Conservation (phyloP, 352 stramenopile species). For the Phytophthora vignae region DNA sequence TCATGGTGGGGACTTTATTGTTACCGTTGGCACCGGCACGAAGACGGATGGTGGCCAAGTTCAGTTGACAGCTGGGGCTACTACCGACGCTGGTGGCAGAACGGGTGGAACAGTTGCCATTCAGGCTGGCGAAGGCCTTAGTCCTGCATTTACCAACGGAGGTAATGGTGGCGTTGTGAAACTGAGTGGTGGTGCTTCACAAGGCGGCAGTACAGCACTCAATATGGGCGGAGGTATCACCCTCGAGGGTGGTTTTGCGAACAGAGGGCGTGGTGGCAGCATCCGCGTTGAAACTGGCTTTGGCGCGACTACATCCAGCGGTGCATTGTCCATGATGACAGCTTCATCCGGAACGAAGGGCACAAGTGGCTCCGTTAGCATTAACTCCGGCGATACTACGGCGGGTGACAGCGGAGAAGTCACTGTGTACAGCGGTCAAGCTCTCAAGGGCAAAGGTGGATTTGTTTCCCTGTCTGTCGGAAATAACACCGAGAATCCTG, state of each 20-base stretch:
- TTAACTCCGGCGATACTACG: conserved; percentile 70
- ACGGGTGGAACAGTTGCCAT: conserved; percentile 61
- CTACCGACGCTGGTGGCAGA: conserved; percentile 44
- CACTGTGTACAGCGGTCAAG: conserved; percentile 59
- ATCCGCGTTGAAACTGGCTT: conserved; percentile 60
- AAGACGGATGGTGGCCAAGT: conserved; percentile 71
- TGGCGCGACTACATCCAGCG: conserved; percentile 62
- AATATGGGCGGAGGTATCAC: conserved; percentile 80
- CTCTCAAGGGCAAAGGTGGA: conserved; percentile 63
- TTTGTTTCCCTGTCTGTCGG: conserved; percentile 66
- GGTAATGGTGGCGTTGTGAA: conserved; percentile 90
- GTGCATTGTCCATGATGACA: conserved; percentile 55
- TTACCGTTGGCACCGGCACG: conserved; percentile 62
- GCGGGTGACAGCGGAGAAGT: conserved; percentile 73
- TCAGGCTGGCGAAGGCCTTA: conserved; percentile 69
- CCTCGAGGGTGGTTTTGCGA: conserved; percentile 77
- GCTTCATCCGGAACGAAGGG: conserved; percentile 68
- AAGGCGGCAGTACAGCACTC: conserved; percentile 62
- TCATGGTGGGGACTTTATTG: conserved; percentile 62
- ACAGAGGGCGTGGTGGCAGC: conserved; percentile 62
- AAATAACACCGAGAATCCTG: conserved; percentile 55
- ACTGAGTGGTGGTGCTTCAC: conserved; percentile 80
- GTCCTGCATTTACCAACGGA: conserved; percentile 72
- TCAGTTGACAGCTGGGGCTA: conserved; percentile 71
- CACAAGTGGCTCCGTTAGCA: conserved; percentile 50